A percentile compares a stretch with the other conserved stretches of the same genome.
Evolutionary conservation across 2,329 filamentous ascomycete species (phyloP).

Genomic region (Cordyceps tenuipes): DNA sequence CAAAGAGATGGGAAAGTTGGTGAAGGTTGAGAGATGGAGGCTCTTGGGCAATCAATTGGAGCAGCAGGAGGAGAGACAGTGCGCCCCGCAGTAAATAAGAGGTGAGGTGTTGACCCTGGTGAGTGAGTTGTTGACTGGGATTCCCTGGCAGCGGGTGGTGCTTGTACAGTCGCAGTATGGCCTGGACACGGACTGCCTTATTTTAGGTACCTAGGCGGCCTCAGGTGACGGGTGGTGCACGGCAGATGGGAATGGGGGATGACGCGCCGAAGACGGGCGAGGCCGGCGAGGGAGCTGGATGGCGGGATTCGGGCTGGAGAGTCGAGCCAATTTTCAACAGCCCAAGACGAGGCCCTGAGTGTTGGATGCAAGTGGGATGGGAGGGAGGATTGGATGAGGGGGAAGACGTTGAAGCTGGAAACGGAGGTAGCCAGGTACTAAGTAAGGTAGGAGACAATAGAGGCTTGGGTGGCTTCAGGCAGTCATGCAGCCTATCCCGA

Average conservation of each 20-base stretch:
- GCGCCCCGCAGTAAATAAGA: slow-evolving; percentile 3
- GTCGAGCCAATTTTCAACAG: neutral
- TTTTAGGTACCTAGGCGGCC: neutral
- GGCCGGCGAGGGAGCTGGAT: neutral
- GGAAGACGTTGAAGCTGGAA: neutral
- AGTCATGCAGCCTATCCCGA: neutral
- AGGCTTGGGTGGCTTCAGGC: slow-evolving; percentile 4
- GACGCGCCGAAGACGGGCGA: neutral
- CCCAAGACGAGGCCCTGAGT: neutral
- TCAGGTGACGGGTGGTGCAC: slow-evolving; percentile 4
- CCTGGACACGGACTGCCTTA: neutral
- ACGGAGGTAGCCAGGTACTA: neutral
- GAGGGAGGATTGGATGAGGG: neutral
- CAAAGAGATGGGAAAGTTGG: slow-evolving; percentile 8
- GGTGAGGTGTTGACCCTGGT: too few species aligned
- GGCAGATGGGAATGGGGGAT: neutral
- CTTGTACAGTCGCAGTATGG: neutral
- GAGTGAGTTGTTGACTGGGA: neutral
- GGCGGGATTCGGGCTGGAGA: neutral
- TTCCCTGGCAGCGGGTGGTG: neutral
- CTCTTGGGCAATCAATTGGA: neutral
- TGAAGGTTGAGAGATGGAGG: slow-evolving; percentile 7
- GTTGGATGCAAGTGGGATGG: neutral
- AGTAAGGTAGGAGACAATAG: too few species aligned
- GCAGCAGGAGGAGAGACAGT: neutral